A percentile compares a stretch with the other conserved stretches of the same genome.
Conservation (phyloP, 768 basidiomycete genomes). For the Pisolithus microcarpus region DNA sequence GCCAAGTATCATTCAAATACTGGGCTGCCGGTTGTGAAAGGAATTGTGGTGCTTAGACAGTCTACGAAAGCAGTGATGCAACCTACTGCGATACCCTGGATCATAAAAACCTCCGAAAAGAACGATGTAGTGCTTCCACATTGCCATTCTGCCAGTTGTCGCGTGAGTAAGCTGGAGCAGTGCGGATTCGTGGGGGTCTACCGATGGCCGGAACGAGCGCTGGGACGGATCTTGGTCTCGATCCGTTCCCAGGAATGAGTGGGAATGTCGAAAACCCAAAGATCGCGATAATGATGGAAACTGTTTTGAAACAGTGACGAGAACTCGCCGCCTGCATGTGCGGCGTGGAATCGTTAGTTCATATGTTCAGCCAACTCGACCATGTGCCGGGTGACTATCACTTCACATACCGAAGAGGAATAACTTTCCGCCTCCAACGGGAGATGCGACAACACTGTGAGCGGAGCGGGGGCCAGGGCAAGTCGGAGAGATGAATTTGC, state of each 20-base stretch:
- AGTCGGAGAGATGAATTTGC: constrained; percentile 73
- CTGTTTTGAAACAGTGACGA: constrained; percentile 76
- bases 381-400: too few species aligned
- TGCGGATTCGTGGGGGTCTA: constrained; percentile 22
- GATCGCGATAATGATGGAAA: constrained; percentile 85
- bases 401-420: constrained; percentile 63
- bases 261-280: constrained; percentile 80
- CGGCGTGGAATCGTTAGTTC: too few species aligned
- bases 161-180: not conserved
- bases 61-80: not conserved
- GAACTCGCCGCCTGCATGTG: constrained; percentile 66
- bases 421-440: constrained; percentile 78
- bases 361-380: too few species aligned
- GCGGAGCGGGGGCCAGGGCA: constrained; percentile 86
- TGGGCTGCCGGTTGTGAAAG: constrained; percentile 40
- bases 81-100: constrained; percentile 71
- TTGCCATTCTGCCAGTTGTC: constrained; percentile 56
- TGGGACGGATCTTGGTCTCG: constrained; percentile 76
- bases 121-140: constrained; percentile 83
- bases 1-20: constrained; percentile 79
- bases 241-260: constrained; percentile 83
- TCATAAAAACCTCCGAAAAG: constrained; percentile 91
- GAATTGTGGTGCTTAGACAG: not conserved
- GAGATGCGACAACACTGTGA: constrained; percentile 70
- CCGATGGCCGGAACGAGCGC: constrained; percentile 79